Conservation (phyloP, 768 basidiomycete species). For the Russula sp. region DNA sequence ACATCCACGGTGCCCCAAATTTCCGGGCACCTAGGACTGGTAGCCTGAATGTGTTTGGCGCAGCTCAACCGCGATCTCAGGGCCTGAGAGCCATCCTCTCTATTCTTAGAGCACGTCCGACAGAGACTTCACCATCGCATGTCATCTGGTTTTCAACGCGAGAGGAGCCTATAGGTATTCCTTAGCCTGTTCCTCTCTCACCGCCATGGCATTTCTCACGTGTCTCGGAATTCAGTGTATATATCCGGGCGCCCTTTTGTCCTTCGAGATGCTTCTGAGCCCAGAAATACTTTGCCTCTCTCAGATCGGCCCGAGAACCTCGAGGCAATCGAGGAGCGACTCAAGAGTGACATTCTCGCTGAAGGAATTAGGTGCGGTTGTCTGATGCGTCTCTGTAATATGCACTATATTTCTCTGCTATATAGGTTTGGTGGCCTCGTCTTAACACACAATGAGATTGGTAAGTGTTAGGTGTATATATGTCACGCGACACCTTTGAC, state of each 20-base stretch:
- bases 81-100: slow-evolving; percentile 88
- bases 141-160: slow-evolving; percentile 96
- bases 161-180: slow-evolving; percentile 86
- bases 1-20: slow-evolving; percentile 92
- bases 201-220: slow-evolving; percentile 12
- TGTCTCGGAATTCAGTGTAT: slow-evolving; percentile 44
- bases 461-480: slow-evolving; percentile 32
- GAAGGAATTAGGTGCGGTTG: slow-evolving; percentile 60
- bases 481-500: not conserved
- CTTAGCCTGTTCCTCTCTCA: not conserved
- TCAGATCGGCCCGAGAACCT: slow-evolving; percentile 94
- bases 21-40: slow-evolving; percentile 78
- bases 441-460: slow-evolving; percentile 89
- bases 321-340: slow-evolving; percentile 82
- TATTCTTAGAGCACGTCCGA: slow-evolving; percentile 68
- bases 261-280: slow-evolving; percentile 78
- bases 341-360: slow-evolving; percentile 86
- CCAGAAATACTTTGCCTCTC: slow-evolving; percentile 66
- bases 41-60: slow-evolving; percentile 87
- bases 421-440: slow-evolving; percentile 80
- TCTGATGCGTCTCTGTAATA: slow-evolving; percentile 8
- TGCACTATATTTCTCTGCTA: not conserved
- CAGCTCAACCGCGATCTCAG: slow-evolving; percentile 89
- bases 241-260: slow-evolving; percentile 92
- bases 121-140: slow-evolving; percentile 52